phyloP scores from a whole-genome alignment of 2,329 filamentous ascomycete genomes.

The Arthroderma uncinatum region DNA sequence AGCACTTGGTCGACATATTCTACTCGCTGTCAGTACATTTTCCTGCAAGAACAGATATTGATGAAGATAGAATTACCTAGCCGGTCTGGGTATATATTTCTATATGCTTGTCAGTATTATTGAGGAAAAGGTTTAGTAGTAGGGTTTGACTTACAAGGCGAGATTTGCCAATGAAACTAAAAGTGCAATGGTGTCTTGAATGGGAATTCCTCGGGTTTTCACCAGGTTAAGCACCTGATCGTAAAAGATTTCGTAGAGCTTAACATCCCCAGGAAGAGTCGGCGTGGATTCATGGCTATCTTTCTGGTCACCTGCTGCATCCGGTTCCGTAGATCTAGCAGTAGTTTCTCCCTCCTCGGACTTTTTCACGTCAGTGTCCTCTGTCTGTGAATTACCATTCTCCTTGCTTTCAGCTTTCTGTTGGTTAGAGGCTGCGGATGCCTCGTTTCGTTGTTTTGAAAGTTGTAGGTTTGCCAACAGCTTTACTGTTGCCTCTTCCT shows the following conservation, averaged over 20 bases:
- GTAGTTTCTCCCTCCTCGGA: not conserved
- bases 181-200: conserved; percentile 88
- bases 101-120: conserved; percentile 20
- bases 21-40: not conserved
- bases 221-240: conserved; percentile 90
- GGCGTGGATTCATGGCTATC: conserved; percentile 19
- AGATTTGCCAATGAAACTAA: conserved; percentile 90
- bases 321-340: not conserved
- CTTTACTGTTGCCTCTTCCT: conserved; percentile 70
- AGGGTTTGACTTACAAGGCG: conserved; percentile 48
- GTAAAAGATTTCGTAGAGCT: conserved; percentile 95
- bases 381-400: conserved; percentile 26
- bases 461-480: conserved; percentile 70
- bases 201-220: conserved; percentile 77
- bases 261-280: conserved; percentile 51
- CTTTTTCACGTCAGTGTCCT: conserved; percentile 24
- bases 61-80: conserved; percentile 34
- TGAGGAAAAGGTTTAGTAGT: not conserved
- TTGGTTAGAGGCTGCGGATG: conserved; percentile 23
- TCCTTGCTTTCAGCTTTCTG: conserved; percentile 23
- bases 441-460: conserved; percentile 23
- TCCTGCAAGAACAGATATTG: not conserved
- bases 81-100: conserved; percentile 83
- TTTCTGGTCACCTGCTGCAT: conserved; percentile 24
- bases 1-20: conserved; percentile 95